phyloP scores from a whole-genome alignment of 495 filamentous ascomycete genomes.

The Xylaria longipes region DNA sequence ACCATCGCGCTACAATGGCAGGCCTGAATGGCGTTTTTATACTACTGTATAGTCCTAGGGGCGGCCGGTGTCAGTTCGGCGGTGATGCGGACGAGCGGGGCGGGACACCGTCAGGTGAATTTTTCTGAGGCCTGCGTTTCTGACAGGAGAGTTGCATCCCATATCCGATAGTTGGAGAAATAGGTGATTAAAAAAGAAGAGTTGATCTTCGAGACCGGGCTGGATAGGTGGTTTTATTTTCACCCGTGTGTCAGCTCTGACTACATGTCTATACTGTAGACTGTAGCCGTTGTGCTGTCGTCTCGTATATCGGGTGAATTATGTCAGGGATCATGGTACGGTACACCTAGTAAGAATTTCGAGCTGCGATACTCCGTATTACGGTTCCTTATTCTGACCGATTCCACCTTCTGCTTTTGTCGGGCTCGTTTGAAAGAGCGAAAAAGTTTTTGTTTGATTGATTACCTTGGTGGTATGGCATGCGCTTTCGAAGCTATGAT shows the following conservation, averaged over 20 bases:
- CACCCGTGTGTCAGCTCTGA: not conserved
- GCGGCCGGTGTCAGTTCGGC: not conserved
- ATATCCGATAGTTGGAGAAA: not conserved
- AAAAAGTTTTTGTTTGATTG: not conserved
- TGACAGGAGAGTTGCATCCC: not conserved
- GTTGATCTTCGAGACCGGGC: not conserved
- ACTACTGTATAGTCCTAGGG: too few species aligned
- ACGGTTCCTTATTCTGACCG: not conserved
- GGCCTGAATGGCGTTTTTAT: too few species aligned
- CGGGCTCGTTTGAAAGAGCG: not conserved
- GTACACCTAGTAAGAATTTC: not conserved
- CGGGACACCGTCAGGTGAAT: not conserved
- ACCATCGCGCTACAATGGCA: too few species aligned
- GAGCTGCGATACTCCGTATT: too few species aligned
- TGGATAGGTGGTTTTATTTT: constrained; percentile 6
- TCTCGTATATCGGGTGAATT: not conserved
- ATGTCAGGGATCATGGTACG: not conserved
- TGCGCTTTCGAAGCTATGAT: not conserved
- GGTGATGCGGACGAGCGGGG: not conserved
- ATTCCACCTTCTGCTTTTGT: constrained; percentile 10
- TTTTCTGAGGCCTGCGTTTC: not conserved
- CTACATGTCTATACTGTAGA: not conserved
- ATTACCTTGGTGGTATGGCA: not conserved
- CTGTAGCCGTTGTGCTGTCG: not conserved
- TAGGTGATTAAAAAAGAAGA: not conserved